Base-by-base conservation (phyloP, 495 filamentous ascomycete genomes). In the Penicillium lagena region DNA sequence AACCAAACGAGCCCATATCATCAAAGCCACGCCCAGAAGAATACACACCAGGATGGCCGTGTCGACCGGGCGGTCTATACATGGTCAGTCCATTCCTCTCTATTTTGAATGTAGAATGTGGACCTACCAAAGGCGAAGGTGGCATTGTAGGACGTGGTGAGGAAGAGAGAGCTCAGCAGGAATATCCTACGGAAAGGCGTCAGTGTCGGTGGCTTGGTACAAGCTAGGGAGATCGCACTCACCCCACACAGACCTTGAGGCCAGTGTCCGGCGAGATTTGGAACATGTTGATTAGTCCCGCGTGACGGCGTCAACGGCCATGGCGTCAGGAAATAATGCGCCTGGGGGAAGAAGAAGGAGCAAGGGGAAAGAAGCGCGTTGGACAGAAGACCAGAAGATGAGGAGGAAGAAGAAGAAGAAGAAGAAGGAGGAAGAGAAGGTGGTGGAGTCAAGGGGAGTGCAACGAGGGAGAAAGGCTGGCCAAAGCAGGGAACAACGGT, bases 61-160 rank as follows among this genome's bases (percentile, higher is more conserved):
- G 32, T 60, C 62, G 17, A 71, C 43, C 12, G 72, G 71, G 37
- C 66, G 68, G 47, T 68, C 72, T 77, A 36, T 13, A 47, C 10
- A 43, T 35, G 40, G 15, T 12, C 12, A 8, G 42, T 59, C 33
- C 55, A 52, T 35, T 38, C 34, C 43, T 13, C 49, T 30, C 27
- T 7, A 7, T 35, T 30, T 36, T 30, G 22, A 10, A 9, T 35
- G 12, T 5, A 31, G 29, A n/a, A n/a, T 17, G 8, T n/a, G 14
- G 35, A 54, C 64, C 49, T 42, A 72, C 68, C 68, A 49, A 70
- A 72, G 42, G 60, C 66, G 38, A 62, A 72, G 12, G 64, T 70
- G 32, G 66, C 59, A 38, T 55, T 55, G 35, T 70, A 64, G 9
- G 65, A 62, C 10, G 63, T 55, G 12, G 54, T 44, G 7, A 72